Conservation (phyloP, 2,329 filamentous ascomycete genomes). For the Mycosphaerelloides madeirae region DNA sequence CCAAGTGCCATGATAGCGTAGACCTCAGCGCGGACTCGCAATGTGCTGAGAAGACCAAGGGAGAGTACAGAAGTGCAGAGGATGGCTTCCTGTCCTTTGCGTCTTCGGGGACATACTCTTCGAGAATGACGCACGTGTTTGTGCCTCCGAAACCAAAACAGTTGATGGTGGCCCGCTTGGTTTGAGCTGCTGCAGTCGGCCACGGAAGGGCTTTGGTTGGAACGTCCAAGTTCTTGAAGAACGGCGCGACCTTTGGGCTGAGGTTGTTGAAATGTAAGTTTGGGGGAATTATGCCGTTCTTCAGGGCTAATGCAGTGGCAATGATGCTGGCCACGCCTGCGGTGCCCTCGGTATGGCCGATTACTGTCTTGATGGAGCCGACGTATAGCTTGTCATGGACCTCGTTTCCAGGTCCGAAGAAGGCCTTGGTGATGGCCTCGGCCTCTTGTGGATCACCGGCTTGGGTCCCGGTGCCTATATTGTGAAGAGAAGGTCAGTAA, state of each 20-base stretch:
- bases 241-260: constrained; percentile 25
- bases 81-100: background rate
- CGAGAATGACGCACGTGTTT: constrained; percentile 27
- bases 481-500: no score
- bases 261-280: constrained; percentile 23
- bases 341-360: constrained; percentile 16
- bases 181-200: background rate
- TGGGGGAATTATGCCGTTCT: constrained; percentile 14
- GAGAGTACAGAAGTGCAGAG: background rate
- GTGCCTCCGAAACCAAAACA: constrained; percentile 28
- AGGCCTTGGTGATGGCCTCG: constrained; percentile 12
- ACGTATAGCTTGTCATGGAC: constrained; percentile 5
- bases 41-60: constrained; percentile 4
- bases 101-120: constrained; percentile 8
- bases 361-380: constrained; percentile 21
- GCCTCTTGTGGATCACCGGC: constrained; percentile 20
- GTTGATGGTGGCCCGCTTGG: constrained; percentile 9
- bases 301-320: constrained; percentile 20
- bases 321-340: constrained; percentile 15
- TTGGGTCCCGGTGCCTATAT: constrained; percentile 7
- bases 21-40: background rate
- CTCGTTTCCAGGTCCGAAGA: background rate
- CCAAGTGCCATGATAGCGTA: constrained; percentile 1
- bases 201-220: constrained; percentile 25
- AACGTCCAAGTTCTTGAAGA: constrained; percentile 12